A percentile compares a stretch with the other conserved stretches of the same genome.
Evolutionary conservation across 345 rosid species (phyloP).

Genomic region (Arabidopsis suecica): DNA sequence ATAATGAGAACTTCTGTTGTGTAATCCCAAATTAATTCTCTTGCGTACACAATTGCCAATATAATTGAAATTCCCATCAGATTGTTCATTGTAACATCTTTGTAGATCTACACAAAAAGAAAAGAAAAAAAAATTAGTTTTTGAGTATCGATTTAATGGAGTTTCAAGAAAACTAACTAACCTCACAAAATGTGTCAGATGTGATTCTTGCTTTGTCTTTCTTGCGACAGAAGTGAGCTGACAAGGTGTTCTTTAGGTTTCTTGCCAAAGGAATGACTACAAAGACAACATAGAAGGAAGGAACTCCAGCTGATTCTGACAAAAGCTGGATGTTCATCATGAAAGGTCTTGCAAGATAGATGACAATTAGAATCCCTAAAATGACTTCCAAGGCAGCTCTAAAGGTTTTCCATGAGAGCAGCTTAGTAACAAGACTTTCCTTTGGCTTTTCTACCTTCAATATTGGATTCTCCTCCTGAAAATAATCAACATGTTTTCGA

Average conservation of each 20-base stretch:
- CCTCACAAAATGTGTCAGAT: slow-evolving; percentile 44
- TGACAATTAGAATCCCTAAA: slow-evolving; percentile 32
- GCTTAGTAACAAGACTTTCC: slow-evolving; percentile 24
- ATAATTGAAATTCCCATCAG: slow-evolving; percentile 35
- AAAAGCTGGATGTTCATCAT: slow-evolving; percentile 40
- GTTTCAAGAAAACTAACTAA: slow-evolving; percentile 17
- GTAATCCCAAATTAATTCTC: slow-evolving; percentile 41
- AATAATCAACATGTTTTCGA: too few species aligned
- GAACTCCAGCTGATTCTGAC: slow-evolving; percentile 39
- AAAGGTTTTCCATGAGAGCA: slow-evolving; percentile 16
- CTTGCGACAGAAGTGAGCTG: slow-evolving; percentile 38
- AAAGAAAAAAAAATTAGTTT: background rate
- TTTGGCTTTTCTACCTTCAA: slow-evolving; percentile 31
- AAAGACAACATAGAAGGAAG: slow-evolving; percentile 43
- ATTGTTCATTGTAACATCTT: slow-evolving; percentile 43
- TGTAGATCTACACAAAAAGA: slow-evolving; percentile 30
- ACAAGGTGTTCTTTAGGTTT: slow-evolving; percentile 37
- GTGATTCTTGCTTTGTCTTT: slow-evolving; percentile 34
- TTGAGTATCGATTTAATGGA: background rate
- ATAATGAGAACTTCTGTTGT: slow-evolving; percentile 35
- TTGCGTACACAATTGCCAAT: slow-evolving; percentile 40
- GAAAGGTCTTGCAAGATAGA: slow-evolving; percentile 42
- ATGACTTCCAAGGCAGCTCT: slow-evolving; percentile 36
- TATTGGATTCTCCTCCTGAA: slow-evolving; percentile 28
- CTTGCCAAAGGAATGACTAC: slow-evolving; percentile 37